Conservation (phyloP, 371 early-diverging fungal species). For the Zancudomyces culisetae region DNA sequence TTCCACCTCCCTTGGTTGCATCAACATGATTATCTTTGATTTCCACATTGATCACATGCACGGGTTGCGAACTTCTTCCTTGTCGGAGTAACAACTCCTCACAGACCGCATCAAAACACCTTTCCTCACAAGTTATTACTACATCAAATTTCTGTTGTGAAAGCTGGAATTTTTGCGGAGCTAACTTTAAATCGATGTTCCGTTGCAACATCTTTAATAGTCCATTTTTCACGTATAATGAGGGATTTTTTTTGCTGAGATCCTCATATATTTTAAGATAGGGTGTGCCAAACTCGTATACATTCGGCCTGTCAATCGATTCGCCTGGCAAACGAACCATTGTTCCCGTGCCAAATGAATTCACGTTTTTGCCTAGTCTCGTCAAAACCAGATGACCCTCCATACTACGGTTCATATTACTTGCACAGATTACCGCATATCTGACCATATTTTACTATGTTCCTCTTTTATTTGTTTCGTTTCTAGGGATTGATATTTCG, state of each 20-base stretch:
- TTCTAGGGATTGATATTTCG: too few relatives aligned
- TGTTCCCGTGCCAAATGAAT: constrained; percentile 78
- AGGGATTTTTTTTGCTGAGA: constrained; percentile 45
- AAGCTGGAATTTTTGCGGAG: constrained; percentile 79
- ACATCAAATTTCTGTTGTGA: constrained; percentile 62
- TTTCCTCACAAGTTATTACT: constrained; percentile 91
- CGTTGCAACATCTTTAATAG: constrained; percentile 78
- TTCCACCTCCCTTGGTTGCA: constrained; percentile 64
- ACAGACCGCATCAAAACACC: constrained; percentile 81
- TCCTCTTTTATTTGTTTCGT: too few relatives aligned
- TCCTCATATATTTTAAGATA: constrained; percentile 80
- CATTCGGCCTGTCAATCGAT: constrained; percentile 66
- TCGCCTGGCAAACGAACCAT: constrained; percentile 88
- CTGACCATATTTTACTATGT: constrained; percentile 46
- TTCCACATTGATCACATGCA: constrained; percentile 89
- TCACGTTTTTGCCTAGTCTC: constrained; percentile 30
- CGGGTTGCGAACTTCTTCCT: constrained; percentile 42
- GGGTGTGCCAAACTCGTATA: constrained; percentile 79
- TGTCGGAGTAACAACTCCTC: constrained; percentile 52
- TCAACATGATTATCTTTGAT: constrained; percentile 87
- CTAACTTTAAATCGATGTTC: constrained; percentile 71
- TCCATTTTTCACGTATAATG: constrained; percentile 64
- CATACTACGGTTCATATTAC: constrained; percentile 95
- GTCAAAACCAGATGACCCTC: constrained; percentile 73
- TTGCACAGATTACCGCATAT: constrained; percentile 87